phyloP scores from a whole-genome alignment of 306 rosid genomes.

The Castanospermum australe region DNA sequence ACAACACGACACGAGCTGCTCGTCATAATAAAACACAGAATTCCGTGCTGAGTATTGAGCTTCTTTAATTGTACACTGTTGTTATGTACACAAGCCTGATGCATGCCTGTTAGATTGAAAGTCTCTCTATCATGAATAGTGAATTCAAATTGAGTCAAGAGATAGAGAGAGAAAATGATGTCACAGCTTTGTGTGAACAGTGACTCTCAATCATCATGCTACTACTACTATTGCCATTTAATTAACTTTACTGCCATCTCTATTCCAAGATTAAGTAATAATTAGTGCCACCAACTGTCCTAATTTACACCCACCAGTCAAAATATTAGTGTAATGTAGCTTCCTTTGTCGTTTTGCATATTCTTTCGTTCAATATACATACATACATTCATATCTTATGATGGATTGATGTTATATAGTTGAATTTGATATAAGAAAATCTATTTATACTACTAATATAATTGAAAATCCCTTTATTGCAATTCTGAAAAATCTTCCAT shows the following conservation, averaged over 20 bases:
- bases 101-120: not conserved
- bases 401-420: too few species aligned
- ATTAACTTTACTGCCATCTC: too few species aligned
- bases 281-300: slow-evolving; percentile 12
- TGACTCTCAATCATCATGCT: slow-evolving; percentile 33
- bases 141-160: slow-evolving; percentile 11
- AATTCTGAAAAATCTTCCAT: too few species aligned
- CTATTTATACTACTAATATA: not conserved
- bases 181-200: slow-evolving; percentile 47
- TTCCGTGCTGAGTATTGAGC: not conserved
- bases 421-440: too few species aligned
- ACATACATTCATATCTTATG: too few species aligned
- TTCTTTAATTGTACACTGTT: not conserved
- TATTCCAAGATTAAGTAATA: slow-evolving; percentile 18
- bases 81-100: not conserved
- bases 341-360: not conserved
- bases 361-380: slow-evolving; percentile 11
- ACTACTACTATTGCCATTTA: slow-evolving; percentile 17
- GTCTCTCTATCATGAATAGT: not conserved
- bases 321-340: not conserved
- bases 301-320: not conserved
- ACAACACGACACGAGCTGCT: too few species aligned
- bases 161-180: slow-evolving; percentile 30
- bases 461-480: too few species aligned
- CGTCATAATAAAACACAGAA: not conserved